Evolutionary conservation across 2,329 filamentous ascomycete genomes (phyloP).

Genomic region (Chalaropsis thielavioides): DNA sequence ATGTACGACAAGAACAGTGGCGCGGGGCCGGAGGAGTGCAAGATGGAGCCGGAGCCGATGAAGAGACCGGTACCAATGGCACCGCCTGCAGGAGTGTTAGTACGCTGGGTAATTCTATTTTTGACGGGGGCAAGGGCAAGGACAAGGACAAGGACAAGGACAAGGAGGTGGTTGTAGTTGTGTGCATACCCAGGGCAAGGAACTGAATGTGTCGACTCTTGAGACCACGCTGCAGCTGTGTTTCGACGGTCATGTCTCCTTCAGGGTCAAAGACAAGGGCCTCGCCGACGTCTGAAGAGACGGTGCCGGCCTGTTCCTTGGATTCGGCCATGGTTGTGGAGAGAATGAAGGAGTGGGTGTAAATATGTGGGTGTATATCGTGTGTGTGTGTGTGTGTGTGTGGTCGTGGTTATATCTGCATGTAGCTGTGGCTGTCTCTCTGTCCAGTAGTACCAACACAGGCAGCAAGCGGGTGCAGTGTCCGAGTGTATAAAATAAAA

Average conservation of each 20-base stretch:
- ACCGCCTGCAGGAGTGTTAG: conserved; percentile 24
- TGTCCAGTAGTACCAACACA: neutral
- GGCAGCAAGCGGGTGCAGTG: neutral
- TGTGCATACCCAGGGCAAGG: conserved; percentile 35
- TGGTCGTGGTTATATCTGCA: neutral
- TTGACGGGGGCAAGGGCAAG: too few relatives aligned
- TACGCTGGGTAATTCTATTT: neutral
- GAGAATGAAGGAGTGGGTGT: neutral
- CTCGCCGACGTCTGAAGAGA: neutral
- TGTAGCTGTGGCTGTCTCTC: neutral
- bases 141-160: too few relatives aligned
- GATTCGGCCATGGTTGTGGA: neutral
- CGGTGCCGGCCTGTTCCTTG: neutral
- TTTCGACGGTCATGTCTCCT: conserved; percentile 20
- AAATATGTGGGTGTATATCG: neutral
- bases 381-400: neutral
- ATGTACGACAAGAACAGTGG: conserved; percentile 57
- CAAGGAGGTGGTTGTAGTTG: neutral
- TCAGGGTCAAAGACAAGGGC: conserved; percentile 16
- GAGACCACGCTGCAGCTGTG: conserved; percentile 40
- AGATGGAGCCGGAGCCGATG: conserved; percentile 43
- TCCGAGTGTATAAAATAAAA: neutral
- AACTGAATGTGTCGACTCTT: conserved; percentile 49
- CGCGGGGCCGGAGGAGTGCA: conserved; percentile 44
- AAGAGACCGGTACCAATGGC: conserved; percentile 52